Conservation (phyloP, 2,329 filamentous ascomycete species). For the Aspergillus brasiliensis region DNA sequence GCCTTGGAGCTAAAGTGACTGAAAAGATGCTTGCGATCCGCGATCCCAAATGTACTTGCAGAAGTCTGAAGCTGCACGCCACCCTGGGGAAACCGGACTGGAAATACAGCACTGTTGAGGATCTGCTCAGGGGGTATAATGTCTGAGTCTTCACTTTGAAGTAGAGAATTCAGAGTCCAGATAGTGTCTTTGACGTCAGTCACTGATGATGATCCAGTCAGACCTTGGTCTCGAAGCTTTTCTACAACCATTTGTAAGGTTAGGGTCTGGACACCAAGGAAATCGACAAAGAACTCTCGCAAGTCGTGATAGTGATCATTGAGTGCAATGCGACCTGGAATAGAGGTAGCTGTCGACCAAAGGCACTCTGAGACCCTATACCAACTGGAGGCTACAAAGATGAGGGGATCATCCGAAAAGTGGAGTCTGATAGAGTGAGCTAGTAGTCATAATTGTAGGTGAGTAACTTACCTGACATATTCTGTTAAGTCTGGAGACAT, state of each 20-base stretch:
- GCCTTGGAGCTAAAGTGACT: constrained; percentile 6
- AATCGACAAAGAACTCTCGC: constrained; percentile 6
- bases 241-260: constrained; percentile 16
- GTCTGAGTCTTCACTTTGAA: not conserved
- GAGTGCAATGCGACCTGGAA: constrained; percentile 11
- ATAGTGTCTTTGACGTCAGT: constrained; percentile 12
- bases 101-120: constrained; percentile 8
- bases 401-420: not conserved
- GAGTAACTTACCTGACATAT: not conserved
- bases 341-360: constrained; percentile 14
- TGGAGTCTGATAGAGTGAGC: not conserved
- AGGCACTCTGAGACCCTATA: constrained; percentile 7
- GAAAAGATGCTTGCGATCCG: constrained; percentile 13
- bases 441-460: not conserved
- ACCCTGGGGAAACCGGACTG: constrained; percentile 9
- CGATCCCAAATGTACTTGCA: constrained; percentile 8
- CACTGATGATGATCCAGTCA: not conserved
- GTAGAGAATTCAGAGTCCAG: constrained; percentile 11
- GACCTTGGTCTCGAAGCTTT: constrained; percentile 12
- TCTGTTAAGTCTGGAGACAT: not conserved
- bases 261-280: constrained; percentile 9
- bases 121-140: not conserved
- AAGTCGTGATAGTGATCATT: constrained; percentile 13
- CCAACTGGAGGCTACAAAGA: constrained; percentile 11
- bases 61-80: constrained; percentile 3